Conservation (phyloP, 2,329 filamentous ascomycete genomes). For the Sporothrix sp. region DNA sequence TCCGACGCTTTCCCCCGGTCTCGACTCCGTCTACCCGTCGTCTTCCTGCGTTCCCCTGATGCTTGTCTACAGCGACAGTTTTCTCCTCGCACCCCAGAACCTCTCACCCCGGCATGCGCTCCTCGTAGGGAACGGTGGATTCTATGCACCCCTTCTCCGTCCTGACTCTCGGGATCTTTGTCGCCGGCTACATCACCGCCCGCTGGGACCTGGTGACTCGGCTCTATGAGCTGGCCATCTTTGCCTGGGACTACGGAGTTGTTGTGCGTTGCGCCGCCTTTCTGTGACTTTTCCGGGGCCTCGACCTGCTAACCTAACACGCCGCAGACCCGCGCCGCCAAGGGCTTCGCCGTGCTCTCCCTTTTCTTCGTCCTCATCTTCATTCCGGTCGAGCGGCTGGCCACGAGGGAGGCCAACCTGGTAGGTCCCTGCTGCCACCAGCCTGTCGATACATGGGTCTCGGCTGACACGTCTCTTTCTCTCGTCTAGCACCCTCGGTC, state of each 20-base stretch:
- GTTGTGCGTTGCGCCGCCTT: constrained; percentile 51
- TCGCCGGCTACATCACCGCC: constrained; percentile 98
- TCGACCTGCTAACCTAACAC: neutral
- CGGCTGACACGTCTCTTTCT: neutral
- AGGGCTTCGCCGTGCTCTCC: constrained; percentile 75
- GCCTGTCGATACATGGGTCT: too few relatives aligned
- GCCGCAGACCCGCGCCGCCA: constrained; percentile 62
- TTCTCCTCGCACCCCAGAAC: neutral
- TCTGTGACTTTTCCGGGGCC: neutral
- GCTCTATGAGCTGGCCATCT: constrained; percentile 92
- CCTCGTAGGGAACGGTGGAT: constrained; percentile 33
- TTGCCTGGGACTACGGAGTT: constrained; percentile 97
- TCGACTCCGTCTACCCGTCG: too few relatives aligned
- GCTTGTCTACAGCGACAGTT: too few relatives aligned
- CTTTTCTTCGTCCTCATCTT: constrained; percentile 76
- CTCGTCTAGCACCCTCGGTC: constrained; percentile 65
- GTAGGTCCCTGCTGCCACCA: constrained; percentile 52
- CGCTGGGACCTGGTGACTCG: constrained; percentile 97
- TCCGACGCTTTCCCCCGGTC: neutral
- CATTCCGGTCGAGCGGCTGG: constrained; percentile 74
- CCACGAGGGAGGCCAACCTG: constrained; percentile 66
- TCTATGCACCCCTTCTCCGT: constrained; percentile 97
- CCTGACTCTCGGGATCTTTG: constrained; percentile 93
- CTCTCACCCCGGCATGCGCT: constrained; percentile 32
- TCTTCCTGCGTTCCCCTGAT: too few relatives aligned